Evolutionary conservation across 108 stramenopile genomes (phyloP).

Genomic region (Skeletonema grethae): DNA sequence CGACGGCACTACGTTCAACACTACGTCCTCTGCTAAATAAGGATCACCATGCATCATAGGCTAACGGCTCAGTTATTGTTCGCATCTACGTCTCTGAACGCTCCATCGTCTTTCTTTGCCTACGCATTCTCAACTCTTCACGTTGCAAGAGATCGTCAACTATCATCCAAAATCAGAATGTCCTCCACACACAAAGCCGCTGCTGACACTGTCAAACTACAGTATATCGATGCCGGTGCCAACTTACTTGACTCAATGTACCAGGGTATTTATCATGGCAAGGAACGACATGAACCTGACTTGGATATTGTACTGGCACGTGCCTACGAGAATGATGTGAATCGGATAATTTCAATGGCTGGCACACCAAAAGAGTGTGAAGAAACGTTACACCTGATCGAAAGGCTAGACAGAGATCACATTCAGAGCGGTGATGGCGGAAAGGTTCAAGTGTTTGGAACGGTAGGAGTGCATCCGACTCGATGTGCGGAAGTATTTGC

Average conservation of each 20-base stretch:
- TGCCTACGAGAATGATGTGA: slow-evolving; percentile 62
- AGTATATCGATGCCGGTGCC: slow-evolving; percentile 93
- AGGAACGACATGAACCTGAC: slow-evolving; percentile 85
- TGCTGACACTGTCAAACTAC: neutral
- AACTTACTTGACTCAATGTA: slow-evolving; percentile 91
- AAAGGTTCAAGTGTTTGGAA: slow-evolving; percentile 62
- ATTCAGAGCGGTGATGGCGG: slow-evolving; percentile 51
- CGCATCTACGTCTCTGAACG: neutral
- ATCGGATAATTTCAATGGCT: slow-evolving; percentile 73
- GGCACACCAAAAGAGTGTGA: slow-evolving; percentile 79
- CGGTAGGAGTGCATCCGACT: slow-evolving; percentile 96
- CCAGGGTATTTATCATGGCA: slow-evolving; percentile 84
- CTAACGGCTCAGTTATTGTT: neutral
- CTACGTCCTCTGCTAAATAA: neutral
- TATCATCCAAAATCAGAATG: neutral
- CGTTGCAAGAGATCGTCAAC: neutral
- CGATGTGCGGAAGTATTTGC: slow-evolving; percentile 84
- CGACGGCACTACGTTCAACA: too few relatives aligned
- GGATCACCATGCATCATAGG: neutral
- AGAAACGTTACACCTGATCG: slow-evolving; percentile 28
- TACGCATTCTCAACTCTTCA: neutral
- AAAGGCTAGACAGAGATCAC: slow-evolving; percentile 23
- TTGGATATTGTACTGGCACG: slow-evolving; percentile 84
- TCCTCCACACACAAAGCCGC: neutral
- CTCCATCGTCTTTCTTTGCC: neutral